Evolutionary conservation across 2,329 filamentous ascomycete species (phyloP).

Genomic region (Pezicula radicicola): DNA sequence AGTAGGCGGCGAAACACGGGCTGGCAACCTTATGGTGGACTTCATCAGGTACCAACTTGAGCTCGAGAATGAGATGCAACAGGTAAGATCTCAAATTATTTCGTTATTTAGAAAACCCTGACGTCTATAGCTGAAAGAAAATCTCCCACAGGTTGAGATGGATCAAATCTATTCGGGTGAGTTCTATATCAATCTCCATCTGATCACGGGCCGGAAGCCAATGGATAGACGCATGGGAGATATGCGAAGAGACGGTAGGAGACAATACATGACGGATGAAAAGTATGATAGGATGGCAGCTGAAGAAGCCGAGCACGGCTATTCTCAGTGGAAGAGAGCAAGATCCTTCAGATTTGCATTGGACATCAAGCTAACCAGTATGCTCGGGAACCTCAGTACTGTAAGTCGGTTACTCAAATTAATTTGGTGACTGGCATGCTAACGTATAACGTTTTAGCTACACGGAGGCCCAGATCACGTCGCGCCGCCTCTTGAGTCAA

Average conservation of each 20-base stretch:
- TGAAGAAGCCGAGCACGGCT: slow-evolving; percentile 12
- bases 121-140: slow-evolving; percentile 14
- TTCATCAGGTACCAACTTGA: slow-evolving; percentile 15
- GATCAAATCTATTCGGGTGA: slow-evolving; percentile 14
- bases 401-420: too few species aligned
- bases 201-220: slow-evolving; percentile 28
- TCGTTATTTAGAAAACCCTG: neutral
- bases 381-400: neutral
- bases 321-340: slow-evolving; percentile 17
- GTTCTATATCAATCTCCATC: slow-evolving; percentile 24
- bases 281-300: slow-evolving; percentile 25
- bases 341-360: neutral
- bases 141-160: slow-evolving; percentile 13
- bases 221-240: slow-evolving; percentile 20
- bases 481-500: neutral
- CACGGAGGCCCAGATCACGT: neutral
- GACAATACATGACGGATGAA: slow-evolving; percentile 24
- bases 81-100: slow-evolving; percentile 8
- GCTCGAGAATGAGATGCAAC: slow-evolving; percentile 20
- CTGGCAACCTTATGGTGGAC: slow-evolving; percentile 18
- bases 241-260: slow-evolving; percentile 18
- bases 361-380: neutral
- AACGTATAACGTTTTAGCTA: neutral
- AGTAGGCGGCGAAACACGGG: slow-evolving; percentile 17
- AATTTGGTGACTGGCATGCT: too few species aligned